Base-by-base conservation (phyloP, 305 asterid species). In the Salvia sclarea region DNA sequence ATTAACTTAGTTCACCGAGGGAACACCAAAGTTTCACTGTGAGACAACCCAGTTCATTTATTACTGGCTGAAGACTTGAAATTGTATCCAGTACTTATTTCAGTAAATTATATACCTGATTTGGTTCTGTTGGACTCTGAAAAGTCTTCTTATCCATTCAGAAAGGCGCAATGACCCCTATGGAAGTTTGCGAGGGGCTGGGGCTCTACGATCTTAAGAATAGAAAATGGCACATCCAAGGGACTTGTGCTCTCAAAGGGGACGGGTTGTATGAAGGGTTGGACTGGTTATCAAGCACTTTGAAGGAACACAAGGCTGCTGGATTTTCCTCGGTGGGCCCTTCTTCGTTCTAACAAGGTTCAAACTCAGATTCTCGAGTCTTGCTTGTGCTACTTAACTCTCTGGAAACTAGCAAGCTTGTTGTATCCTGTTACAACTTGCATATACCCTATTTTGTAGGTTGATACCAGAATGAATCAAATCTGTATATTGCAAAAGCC, bases 91-190 rank as follows among this genome's bases (percentile, higher is more conserved):
- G 68, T 62, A 41, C 6, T 18, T 33, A 6, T 33, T 0, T 33
- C 38, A 30, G 68, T 53, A 35, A 14, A 55, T 44, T 28, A 17
- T 21, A 7, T 28, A 17, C 20, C 14, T 58, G 38, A 41, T 0
- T 58, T 30, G 7, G 17, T 74, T 47, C 16, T 53, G 59, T 72
- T 69, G 24, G 7, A 48, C 59, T 66, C 28, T 43, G 59, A 58
- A 56, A 21, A n/a, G 44, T 28, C 37, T 65, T 14, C 48, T 41
- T 16, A 37, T 16, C 17, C 28, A 49, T 76, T 55, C 86, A 93
- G 98, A 94, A 79, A 85, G 98, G 98, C 68, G 98, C 99, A 58
- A 94, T 94, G 98, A 76, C 92, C 48, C 92, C 99, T 9, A 75
- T 80, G 95, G 98, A 94, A 80, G 99, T 94, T 59, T 91, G 96